These are phyloP conservation scores for Urtica urens DNA, from an alignment of 306 rosid species.

Conservation along the genomic window DNA sequence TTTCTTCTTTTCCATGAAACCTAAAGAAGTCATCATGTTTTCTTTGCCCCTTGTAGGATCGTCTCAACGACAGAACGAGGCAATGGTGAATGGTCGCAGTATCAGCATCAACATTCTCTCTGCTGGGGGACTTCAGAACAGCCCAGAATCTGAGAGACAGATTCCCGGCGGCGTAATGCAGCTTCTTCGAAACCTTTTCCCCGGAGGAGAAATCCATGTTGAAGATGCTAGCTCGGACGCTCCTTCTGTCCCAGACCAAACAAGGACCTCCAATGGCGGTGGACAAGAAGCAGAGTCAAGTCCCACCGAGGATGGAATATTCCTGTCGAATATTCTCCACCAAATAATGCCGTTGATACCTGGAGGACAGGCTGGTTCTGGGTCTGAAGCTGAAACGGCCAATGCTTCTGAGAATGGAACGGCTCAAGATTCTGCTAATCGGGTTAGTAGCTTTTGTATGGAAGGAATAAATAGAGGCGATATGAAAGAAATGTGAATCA, in stretches of 20 bases:
- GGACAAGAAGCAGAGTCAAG: slow-evolving; percentile 54
- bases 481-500: too few species aligned
- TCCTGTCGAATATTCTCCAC: slow-evolving; percentile 65
- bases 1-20: too few species aligned
- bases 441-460: slow-evolving; percentile 32
- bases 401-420: slow-evolving; percentile 32
- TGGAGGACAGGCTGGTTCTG: slow-evolving; percentile 42
- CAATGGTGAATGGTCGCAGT: slow-evolving; percentile 34
- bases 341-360: slow-evolving; percentile 72
- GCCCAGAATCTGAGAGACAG: slow-evolving; percentile 63
- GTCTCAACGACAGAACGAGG: slow-evolving; percentile 30
- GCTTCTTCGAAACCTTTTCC: slow-evolving; percentile 55
- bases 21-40: too few species aligned
- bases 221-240: slow-evolving; percentile 56
- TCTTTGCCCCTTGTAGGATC: slow-evolving; percentile 56
- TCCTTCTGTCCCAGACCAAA: slow-evolving; percentile 30
- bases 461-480: background rate
- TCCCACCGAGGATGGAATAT: slow-evolving; percentile 62
- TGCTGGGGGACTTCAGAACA: slow-evolving; percentile 60
- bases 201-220: slow-evolving; percentile 78
- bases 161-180: slow-evolving; percentile 50
- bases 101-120: slow-evolving; percentile 52
- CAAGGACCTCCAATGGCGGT: slow-evolving; percentile 34
- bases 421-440: slow-evolving; percentile 34
- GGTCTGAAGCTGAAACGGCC: slow-evolving; percentile 19